These are phyloP conservation scores for Mycena alexandri DNA, from an alignment of 768 basidiomycete species.

Conservation along the genomic window DNA sequence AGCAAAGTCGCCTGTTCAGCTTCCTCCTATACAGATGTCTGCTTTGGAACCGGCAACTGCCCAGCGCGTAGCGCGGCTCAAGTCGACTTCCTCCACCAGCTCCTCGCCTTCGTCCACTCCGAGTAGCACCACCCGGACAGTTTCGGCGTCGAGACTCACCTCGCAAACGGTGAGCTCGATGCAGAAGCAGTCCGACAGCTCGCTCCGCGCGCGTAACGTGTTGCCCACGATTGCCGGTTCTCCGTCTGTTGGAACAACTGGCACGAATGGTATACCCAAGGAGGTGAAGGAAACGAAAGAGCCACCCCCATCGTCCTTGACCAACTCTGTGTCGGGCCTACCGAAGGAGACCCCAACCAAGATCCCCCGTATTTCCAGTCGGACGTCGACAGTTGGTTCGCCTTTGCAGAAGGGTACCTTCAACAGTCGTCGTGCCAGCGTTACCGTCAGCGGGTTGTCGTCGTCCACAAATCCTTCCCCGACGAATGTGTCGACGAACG, in stretches of 20 bases:
- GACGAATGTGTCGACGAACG: constrained; percentile 66
- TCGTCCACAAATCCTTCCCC: constrained; percentile 79
- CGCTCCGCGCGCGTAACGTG: constrained; percentile 79
- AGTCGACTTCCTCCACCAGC: constrained; percentile 63
- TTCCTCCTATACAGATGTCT: constrained; percentile 93
- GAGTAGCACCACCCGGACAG: constrained; percentile 54
- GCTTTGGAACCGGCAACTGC: constrained; percentile 86
- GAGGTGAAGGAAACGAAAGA: constrained; percentile 72
- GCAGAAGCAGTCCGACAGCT: constrained; percentile 89
- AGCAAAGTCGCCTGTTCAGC: constrained; percentile 71
- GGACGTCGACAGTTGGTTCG: constrained; percentile 80
- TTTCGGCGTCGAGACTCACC: constrained; percentile 74
- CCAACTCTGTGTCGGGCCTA: constrained; percentile 64
- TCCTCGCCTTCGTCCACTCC: constrained; percentile 57
- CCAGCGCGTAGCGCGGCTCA: constrained; percentile 87
- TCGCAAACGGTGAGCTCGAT: constrained; percentile 88
- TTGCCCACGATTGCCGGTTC: constrained; percentile 95
- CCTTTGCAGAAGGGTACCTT: constrained; percentile 73
- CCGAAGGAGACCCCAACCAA: constrained; percentile 92
- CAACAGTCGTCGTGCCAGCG: constrained; percentile 75
- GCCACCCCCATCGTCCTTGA: constrained; percentile 63
- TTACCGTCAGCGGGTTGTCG: constrained; percentile 62
- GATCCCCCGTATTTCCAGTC: constrained; percentile 92
- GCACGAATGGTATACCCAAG: constrained; percentile 60
- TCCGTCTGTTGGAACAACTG: constrained; percentile 83